phyloP scores from a whole-genome alignment of 495 filamentous ascomycete genomes.

The Penicillium subrubescens region DNA sequence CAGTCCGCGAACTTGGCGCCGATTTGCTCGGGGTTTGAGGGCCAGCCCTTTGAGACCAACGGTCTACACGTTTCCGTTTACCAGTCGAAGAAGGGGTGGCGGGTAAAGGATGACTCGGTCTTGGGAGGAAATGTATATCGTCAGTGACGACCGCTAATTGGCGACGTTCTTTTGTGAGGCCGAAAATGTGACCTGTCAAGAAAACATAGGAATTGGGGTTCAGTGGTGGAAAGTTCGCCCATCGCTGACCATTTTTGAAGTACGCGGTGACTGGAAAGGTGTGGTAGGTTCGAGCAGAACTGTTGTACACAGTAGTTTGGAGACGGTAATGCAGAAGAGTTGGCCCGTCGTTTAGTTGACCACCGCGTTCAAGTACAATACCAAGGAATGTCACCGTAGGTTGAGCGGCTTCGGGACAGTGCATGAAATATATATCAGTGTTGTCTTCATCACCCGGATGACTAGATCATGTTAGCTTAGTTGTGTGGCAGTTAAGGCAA shows the following conservation, averaged over 20 bases:
- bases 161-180: conserved; percentile 20
- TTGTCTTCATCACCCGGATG: conserved; percentile 18
- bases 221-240: conserved; percentile 9
- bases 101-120: too few relatives aligned
- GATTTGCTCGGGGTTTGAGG: conserved; percentile 9
- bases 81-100: too few relatives aligned
- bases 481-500: too few relatives aligned
- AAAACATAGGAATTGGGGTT: not conserved
- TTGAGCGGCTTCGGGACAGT: too few relatives aligned
- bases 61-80: too few relatives aligned
- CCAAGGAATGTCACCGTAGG: too few relatives aligned
- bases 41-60: conserved; percentile 22
- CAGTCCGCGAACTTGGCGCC: not conserved
- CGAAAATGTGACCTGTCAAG: conserved; percentile 2
- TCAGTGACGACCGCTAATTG: conserved; percentile 21
- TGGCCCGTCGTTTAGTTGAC: too few relatives aligned
- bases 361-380: too few relatives aligned
- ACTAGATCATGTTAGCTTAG: conserved; percentile 9
- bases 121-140: too few relatives aligned
- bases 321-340: too few relatives aligned
- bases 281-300: conserved; percentile 8
- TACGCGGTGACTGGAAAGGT: too few relatives aligned
- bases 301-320: too few relatives aligned
- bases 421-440: conserved; percentile 15
- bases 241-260: conserved; percentile 14